phyloP scores from a whole-genome alignment of 805 yeast genomes.

The Metahyphopichia silvanorum region DNA sequence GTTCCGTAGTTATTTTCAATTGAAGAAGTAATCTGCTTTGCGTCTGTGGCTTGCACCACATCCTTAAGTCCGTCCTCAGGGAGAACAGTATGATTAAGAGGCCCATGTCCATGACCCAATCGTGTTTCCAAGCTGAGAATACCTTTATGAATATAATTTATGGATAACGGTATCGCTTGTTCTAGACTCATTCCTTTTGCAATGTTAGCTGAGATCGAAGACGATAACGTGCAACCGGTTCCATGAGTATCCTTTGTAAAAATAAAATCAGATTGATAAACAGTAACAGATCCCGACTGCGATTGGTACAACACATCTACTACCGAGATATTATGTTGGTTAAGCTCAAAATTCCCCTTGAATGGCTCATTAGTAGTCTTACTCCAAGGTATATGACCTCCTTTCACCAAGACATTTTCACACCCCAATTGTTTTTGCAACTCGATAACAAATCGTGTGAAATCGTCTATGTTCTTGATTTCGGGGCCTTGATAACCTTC shows the following conservation, averaged over 20 bases:
- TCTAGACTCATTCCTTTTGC: slow-evolving; percentile 50
- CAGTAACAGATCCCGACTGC: slow-evolving; percentile 24
- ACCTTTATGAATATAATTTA: slow-evolving; percentile 66
- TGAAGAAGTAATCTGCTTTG: slow-evolving; percentile 1
- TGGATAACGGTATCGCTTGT: slow-evolving; percentile 52
- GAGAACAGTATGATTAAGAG: slow-evolving; percentile 63
- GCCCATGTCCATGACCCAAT: slow-evolving; percentile 62
- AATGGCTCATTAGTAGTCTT: slow-evolving; percentile 9
- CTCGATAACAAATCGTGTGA: slow-evolving; percentile 14
- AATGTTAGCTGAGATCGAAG: slow-evolving; percentile 73
- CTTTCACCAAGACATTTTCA: slow-evolving; percentile 64
- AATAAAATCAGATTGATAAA: slow-evolving; percentile 46
- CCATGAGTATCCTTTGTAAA: slow-evolving; percentile 70
- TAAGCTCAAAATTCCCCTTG: slow-evolving; percentile 2
- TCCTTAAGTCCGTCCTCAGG: slow-evolving; percentile 12
- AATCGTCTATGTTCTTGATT: slow-evolving; percentile 33
- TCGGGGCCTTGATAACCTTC: slow-evolving; percentile 15
- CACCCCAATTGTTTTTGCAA: slow-evolving; percentile 35
- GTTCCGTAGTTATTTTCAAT: slow-evolving; percentile 5
- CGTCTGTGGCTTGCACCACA: slow-evolving; percentile 6
- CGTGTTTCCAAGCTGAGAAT: slow-evolving; percentile 43
- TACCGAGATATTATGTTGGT: slow-evolving; percentile 25
- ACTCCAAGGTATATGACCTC: slow-evolving; percentile 67
- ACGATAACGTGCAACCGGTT: slow-evolving; percentile 85
- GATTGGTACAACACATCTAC: slow-evolving; percentile 55